phyloP scores from a whole-genome alignment of 352 stramenopile species.

The Globisporangium carolinianum region DNA sequence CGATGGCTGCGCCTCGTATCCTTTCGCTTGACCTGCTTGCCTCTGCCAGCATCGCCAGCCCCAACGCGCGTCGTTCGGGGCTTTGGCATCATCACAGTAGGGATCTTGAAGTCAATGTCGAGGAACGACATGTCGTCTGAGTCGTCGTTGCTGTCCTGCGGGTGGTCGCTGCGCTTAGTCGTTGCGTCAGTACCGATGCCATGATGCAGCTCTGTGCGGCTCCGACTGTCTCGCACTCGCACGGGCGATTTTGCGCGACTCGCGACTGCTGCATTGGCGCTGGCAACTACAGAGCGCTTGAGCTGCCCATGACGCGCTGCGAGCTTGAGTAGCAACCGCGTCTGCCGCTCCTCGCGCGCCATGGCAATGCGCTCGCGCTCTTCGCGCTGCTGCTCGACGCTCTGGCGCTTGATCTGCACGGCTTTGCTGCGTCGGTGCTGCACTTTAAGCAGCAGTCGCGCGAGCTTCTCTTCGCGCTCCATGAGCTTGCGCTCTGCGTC shows the following conservation, averaged over 20 bases:
- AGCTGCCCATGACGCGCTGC: slow-evolving; percentile 9
- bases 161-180: background rate
- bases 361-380: slow-evolving; percentile 58
- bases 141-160: slow-evolving; percentile 14
- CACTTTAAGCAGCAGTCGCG: slow-evolving; percentile 48
- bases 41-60: no score
- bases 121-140: slow-evolving; percentile 39
- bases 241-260: background rate
- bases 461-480: slow-evolving; percentile 64
- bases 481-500: slow-evolving; percentile 49
- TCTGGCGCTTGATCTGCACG: slow-evolving; percentile 34
- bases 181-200: background rate
- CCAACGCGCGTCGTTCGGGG: background rate
- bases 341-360: slow-evolving; percentile 62
- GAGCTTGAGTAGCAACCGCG: slow-evolving; percentile 42
- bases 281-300: slow-evolving; percentile 1
- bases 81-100: slow-evolving; percentile 21
- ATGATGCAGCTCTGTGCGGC: slow-evolving; percentile 3
- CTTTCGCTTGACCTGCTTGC: background rate
- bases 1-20: background rate
- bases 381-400: slow-evolving; percentile 52
- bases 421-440: slow-evolving; percentile 41
- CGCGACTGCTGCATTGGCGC: background rate
- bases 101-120: slow-evolving; percentile 38
- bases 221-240: slow-evolving; percentile 6